These are phyloP conservation scores for Pisolithus tinctorius DNA, from an alignment of 768 basidiomycete genomes.

Conservation along the genomic window DNA sequence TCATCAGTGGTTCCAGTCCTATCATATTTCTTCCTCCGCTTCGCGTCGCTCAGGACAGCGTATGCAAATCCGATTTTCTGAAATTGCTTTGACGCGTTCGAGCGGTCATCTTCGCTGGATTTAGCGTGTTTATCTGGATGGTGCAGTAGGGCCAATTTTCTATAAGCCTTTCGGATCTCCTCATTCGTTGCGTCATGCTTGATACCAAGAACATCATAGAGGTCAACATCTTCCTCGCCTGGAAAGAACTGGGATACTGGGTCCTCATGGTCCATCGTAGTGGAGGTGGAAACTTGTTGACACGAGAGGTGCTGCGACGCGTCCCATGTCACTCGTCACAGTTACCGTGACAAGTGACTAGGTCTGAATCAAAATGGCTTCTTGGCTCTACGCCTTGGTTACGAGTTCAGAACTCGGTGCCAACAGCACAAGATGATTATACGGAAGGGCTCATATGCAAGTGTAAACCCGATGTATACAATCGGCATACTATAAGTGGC, in stretches of 20 bases:
- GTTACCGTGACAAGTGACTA: not conserved
- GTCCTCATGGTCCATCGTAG: slow-evolving; percentile 62
- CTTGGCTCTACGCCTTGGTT: no score
- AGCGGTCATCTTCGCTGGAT: slow-evolving; percentile 51
- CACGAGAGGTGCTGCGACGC: slow-evolving; percentile 4
- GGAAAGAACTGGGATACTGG: slow-evolving; percentile 75
- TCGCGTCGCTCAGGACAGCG: slow-evolving; percentile 76
- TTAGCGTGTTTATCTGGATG: slow-evolving; percentile 89
- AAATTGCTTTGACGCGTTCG: slow-evolving; percentile 70
- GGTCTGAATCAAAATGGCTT: no score
- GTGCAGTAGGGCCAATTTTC: slow-evolving; percentile 68
- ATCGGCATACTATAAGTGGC: no score
- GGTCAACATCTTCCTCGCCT: slow-evolving; percentile 60
- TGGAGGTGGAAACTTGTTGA: slow-evolving; percentile 1
- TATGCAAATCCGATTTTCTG: slow-evolving; percentile 95
- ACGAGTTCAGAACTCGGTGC: no score
- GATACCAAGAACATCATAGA: slow-evolving; percentile 70
- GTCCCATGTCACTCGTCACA: slow-evolving; percentile 6
- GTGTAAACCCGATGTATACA: no score
- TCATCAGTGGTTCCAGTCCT: slow-evolving; percentile 82
- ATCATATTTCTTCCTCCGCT: slow-evolving; percentile 73
- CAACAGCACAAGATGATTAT: no score
- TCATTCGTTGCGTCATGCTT: slow-evolving; percentile 47
- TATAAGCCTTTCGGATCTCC: slow-evolving; percentile 79
- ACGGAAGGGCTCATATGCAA: no score